phyloP scores from a whole-genome alignment of 2,329 filamentous ascomycete species.

The Fusarium decemcellulare region DNA sequence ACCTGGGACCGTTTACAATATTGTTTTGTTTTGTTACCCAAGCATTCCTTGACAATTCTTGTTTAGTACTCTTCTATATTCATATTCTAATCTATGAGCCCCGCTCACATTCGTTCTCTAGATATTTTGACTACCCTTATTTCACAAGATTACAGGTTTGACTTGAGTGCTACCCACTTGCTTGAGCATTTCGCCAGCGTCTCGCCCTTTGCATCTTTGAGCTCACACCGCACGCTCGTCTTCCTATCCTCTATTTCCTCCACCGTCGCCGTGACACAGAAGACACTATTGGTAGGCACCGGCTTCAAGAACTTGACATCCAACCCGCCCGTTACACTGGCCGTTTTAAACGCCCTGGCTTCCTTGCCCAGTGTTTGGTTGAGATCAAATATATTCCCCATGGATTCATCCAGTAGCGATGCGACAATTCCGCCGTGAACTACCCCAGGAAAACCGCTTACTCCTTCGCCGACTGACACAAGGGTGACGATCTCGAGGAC shows the following conservation, averaged over 20 bases:
- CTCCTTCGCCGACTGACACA: conserved; percentile 51
- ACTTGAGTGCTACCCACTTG: conserved; percentile 51
- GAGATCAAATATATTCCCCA: conserved; percentile 54
- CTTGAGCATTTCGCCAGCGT: conserved; percentile 51
- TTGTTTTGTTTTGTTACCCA: conserved; percentile 16
- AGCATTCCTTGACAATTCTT: conserved; percentile 25
- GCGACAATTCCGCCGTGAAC: conserved; percentile 55
- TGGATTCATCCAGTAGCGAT: conserved; percentile 55
- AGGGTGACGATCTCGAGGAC: conserved; percentile 50
- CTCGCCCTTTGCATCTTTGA: conserved; percentile 49
- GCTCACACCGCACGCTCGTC: conserved; percentile 47
- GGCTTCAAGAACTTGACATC: conserved; percentile 53
- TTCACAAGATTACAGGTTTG: conserved; percentile 43
- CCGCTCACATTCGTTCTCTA: neutral
- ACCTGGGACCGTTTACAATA: conserved; percentile 36
- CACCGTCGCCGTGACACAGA: conserved; percentile 51
- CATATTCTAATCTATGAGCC: conserved; percentile 26
- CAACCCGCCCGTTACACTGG: conserved; percentile 53
- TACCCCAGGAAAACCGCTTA: conserved; percentile 51
- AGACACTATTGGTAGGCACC: conserved; percentile 46
- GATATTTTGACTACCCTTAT: neutral
- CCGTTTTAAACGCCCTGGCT: conserved; percentile 44
- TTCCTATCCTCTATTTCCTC: conserved; percentile 53
- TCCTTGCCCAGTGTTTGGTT: conserved; percentile 53
- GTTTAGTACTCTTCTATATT: conserved; percentile 10